Evolutionary conservation across 1,284 basidiomycete species (phyloP), one percentile per base, ranked within the genome.

Genomic region (Cystobasidium sp.): DNA sequence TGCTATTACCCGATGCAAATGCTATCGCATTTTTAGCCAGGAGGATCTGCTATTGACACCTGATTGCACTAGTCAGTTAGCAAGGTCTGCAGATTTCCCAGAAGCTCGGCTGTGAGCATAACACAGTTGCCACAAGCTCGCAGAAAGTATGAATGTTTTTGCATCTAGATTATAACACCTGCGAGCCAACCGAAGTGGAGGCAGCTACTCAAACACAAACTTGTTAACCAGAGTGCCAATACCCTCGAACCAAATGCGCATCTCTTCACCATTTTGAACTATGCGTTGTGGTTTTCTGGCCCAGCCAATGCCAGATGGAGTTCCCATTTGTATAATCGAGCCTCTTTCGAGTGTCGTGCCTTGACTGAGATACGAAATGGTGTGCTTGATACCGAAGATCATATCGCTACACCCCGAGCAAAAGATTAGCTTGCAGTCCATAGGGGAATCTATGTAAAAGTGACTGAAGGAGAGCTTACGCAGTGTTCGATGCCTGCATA

Each of bases 241-340:
- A 14, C 72, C 69, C 16, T 64, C 20, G 44, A 72, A 64, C 55
- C 51, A 64, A 18, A 72, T 58, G 24, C 44, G 58, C 61, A 72
- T 64, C 16, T 53, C 69, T 37, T 72, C 69, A 3, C 69, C 69
- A 55, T 72, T 61, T 31, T 47, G 9, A n/a, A 72, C 47, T 6
- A 55, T 65, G 5, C 63, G 31, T 18, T 46, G 58, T 6, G 69
- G 69, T 10, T 52, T 56, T 24, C 63, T 49, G 9, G 63, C 51
- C 69, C 61, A 72, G 52, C 69, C 69, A 39, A 72, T 72, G 49
- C 69, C 69, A 3, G 61, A 64, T 12, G 69, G 69, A 39, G 69
- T 72, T 3, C 69, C 69, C 55, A 66, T 64, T 47, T 49, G 69
- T 10, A 72, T 72, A 8, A 72, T 47, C 6, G 61, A 37, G 18